A percentile compares a stretch with the other conserved stretches of the same genome.
Evolutionary conservation across 306 rosid species (phyloP).

Genomic region (Clitoria ternatea): DNA sequence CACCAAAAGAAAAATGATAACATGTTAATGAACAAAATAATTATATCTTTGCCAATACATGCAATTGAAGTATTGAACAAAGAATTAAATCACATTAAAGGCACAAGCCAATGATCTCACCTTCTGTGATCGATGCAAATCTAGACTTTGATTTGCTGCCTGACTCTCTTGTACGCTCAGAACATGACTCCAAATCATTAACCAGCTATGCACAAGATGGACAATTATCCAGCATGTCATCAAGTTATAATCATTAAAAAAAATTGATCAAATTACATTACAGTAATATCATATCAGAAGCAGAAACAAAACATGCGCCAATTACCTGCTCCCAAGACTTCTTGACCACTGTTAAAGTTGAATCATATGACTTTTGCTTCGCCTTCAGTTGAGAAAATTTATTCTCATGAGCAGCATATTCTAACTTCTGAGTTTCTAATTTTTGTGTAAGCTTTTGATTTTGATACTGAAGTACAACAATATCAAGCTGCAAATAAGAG

Average conservation of each 20-base stretch:
- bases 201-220: slow-evolving; percentile 49
- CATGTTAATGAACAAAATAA: neutral
- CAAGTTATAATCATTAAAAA: neutral
- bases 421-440: slow-evolving; percentile 87
- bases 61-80: slow-evolving; percentile 7
- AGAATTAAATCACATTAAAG: slow-evolving; percentile 12
- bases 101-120: slow-evolving; percentile 37
- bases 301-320: slow-evolving; percentile 9
- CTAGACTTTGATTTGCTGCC: slow-evolving; percentile 38
- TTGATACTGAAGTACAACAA: slow-evolving; percentile 81
- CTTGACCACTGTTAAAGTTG: slow-evolving; percentile 55
- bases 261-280: neutral
- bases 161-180: slow-evolving; percentile 46
- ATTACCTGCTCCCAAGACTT: slow-evolving; percentile 76
- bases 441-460: slow-evolving; percentile 88
- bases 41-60: neutral
- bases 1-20: neutral
- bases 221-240: slow-evolving; percentile 15
- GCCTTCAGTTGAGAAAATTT: slow-evolving; percentile 58
- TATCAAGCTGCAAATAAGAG: slow-evolving; percentile 63
- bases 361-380: slow-evolving; percentile 64
- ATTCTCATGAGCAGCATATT: slow-evolving; percentile 55
- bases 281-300: neutral
- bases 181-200: slow-evolving; percentile 62
- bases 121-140: slow-evolving; percentile 26